Evolutionary conservation across 306 rosid genomes (phyloP).

Genomic region (Delonix regia): DNA sequence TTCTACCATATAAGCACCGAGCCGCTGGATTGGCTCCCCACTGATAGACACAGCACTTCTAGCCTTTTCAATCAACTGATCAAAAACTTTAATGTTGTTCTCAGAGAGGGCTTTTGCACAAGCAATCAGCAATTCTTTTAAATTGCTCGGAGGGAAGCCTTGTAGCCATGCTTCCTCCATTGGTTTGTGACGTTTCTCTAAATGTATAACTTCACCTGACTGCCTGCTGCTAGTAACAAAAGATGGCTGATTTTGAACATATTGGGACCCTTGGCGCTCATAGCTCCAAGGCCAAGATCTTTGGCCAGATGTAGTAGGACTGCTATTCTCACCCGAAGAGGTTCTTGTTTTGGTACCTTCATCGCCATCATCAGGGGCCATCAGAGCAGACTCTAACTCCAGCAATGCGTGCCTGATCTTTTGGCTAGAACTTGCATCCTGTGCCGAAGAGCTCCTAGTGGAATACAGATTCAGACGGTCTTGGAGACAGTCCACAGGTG

Average conservation of each 20-base stretch:
- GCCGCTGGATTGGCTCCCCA: slow-evolving; percentile 89
- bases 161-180: slow-evolving; percentile 56
- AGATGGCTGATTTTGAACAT: slow-evolving; percentile 51
- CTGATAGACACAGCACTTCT: slow-evolving; percentile 70
- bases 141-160: slow-evolving; percentile 49
- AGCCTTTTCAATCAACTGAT: slow-evolving; percentile 61
- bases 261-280: slow-evolving; percentile 45
- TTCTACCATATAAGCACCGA: slow-evolving; percentile 96
- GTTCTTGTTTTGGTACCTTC: slow-evolving; percentile 45
- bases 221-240: slow-evolving; percentile 44
- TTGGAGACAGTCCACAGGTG: slow-evolving; percentile 41
- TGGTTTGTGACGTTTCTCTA: slow-evolving; percentile 64
- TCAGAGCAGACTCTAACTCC: slow-evolving; percentile 78
- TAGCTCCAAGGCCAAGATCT: slow-evolving; percentile 57
- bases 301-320: slow-evolving; percentile 40
- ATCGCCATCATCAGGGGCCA: slow-evolving; percentile 76
- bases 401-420: slow-evolving; percentile 56
- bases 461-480: slow-evolving; percentile 52
- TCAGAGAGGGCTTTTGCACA: slow-evolving; percentile 80
- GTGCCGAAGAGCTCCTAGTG: slow-evolving; percentile 35
- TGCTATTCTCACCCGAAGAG: slow-evolving; percentile 48
- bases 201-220: slow-evolving; percentile 43
- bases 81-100: slow-evolving; percentile 52
- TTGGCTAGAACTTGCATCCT: slow-evolving; percentile 50
- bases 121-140: slow-evolving; percentile 74